Base-by-base conservation (phyloP, 2,329 filamentous ascomycete species). In the Colletotrichum sp. region DNA sequence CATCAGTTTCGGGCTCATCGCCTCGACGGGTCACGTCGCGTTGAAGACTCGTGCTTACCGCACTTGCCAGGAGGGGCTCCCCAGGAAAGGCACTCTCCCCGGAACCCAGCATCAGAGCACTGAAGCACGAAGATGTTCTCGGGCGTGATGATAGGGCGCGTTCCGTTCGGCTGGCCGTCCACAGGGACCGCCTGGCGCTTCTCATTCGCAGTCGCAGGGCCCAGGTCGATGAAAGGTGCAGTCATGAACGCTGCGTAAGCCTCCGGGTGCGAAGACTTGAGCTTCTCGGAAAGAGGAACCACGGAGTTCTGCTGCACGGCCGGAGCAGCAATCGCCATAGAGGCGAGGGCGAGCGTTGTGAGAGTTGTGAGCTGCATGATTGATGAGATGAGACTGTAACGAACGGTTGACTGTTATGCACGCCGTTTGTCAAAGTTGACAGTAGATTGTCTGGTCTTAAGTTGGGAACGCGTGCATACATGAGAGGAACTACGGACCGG, bases 41-140 rank as follows among this genome's bases (percentile, higher is more conserved):
- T 4, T 10, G 21, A 6, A 8, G 13, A 7, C 1, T n/a, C 10
- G 5, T 26, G 21, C 59, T 69, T 66, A 76, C 74, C 74, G 21
- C 74, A 76, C 28, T n/a, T 62, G 34, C 74, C 74, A 1, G 74
- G 74, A 9, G 70, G 70, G 1, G 74, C 74, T 15, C 74, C 74
- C 63, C 65, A 76, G 5, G 71, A 73, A 3, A 76, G 65, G 21
- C 74, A 76, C 0, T 69, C 64, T 12, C 70, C 70, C 3, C 52
- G 18, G 18, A 76, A 76, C 1, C 64, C 70, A 26, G 70, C 64
- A 16, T 74, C 74, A 7, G 70, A 52, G 34, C 74, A 76, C 28
- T 76, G 74, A 2, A 76, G 28, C 2, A 76, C 44, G 13, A 69
- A 76, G 1, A 76, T 74, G 21, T 73, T 69, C 2, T 69, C 49